These are phyloP conservation scores for Podospora appendiculata DNA, from an alignment of 495 filamentous ascomycete genomes.

Conservation along the genomic window DNA sequence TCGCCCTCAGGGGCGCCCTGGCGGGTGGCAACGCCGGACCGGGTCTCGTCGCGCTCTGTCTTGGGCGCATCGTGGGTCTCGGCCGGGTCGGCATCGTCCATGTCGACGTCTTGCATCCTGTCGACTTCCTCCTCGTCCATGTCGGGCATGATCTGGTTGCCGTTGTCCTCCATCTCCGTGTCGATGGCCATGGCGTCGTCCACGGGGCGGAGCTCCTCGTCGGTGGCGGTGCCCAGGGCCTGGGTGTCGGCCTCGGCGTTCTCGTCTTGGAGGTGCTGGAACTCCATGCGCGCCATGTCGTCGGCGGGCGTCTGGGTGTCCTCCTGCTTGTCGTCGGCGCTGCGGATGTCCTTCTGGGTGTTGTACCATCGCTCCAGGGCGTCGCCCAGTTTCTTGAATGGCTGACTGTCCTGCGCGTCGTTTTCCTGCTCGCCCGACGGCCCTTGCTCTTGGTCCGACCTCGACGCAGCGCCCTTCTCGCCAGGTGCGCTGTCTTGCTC, in stretches of 20 bases:
- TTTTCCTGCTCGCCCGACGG: constrained; percentile 29
- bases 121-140: constrained; percentile 53
- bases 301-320: constrained; percentile 37
- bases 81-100: constrained; percentile 30
- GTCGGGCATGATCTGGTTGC: constrained; percentile 40
- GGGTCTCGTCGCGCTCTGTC: constrained; percentile 31
- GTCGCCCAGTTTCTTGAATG: constrained; percentile 90
- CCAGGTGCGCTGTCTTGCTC: constrained; percentile 43
- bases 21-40: constrained; percentile 39
- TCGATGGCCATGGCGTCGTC: constrained; percentile 82
- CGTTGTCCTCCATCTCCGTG: constrained; percentile 52
- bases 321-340: constrained; percentile 47
- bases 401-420: constrained; percentile 42
- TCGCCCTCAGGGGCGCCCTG: constrained; percentile 36
- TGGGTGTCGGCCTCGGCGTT: constrained; percentile 75
- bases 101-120: constrained; percentile 30
- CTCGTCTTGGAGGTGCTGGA: constrained; percentile 84
- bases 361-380: constrained; percentile 90
- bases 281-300: constrained; percentile 54
- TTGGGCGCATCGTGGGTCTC: constrained; percentile 33
- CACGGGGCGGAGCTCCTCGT: constrained; percentile 75
- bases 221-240: constrained; percentile 78
- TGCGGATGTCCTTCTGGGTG: constrained; percentile 68
- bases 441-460: constrained; percentile 47
- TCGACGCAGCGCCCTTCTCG: constrained; percentile 39